Evolutionary conservation across 768 basidiomycete genomes (phyloP).

Genomic region (Xanthoconium stramineum): DNA sequence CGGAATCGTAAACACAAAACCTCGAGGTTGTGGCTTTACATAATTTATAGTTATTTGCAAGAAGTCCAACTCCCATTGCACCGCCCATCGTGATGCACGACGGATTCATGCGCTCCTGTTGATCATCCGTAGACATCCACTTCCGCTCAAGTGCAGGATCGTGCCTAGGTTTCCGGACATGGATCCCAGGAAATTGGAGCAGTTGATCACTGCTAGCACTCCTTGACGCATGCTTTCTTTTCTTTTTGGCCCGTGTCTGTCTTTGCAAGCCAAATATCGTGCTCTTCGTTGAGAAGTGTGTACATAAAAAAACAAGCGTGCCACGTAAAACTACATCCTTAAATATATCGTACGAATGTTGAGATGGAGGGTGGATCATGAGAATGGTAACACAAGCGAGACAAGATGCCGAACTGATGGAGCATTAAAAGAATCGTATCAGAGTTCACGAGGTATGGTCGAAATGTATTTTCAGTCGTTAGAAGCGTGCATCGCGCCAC

Average conservation of each 20-base stretch:
- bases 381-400: background rate
- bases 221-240: background rate
- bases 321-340: background rate
- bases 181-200: background rate
- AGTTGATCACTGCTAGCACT: conserved; percentile 1
- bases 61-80: no score
- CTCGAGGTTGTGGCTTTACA: no score
- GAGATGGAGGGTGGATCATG: background rate
- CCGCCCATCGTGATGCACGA: no score
- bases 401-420: no score
- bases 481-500: no score
- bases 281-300: background rate
- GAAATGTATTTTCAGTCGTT: no score
- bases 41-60: no score
- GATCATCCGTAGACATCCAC: background rate
- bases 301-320: background rate
- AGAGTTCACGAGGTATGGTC: no score
- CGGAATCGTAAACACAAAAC: no score
- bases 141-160: background rate
- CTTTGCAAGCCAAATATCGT: no score
- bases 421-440: no score
- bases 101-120: background rate
- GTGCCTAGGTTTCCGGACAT: background rate
- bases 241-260: background rate
- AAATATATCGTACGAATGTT: background rate